Conservation (phyloP, 2,329 filamentous ascomycete genomes). For the Metarhizium humberi region DNA sequence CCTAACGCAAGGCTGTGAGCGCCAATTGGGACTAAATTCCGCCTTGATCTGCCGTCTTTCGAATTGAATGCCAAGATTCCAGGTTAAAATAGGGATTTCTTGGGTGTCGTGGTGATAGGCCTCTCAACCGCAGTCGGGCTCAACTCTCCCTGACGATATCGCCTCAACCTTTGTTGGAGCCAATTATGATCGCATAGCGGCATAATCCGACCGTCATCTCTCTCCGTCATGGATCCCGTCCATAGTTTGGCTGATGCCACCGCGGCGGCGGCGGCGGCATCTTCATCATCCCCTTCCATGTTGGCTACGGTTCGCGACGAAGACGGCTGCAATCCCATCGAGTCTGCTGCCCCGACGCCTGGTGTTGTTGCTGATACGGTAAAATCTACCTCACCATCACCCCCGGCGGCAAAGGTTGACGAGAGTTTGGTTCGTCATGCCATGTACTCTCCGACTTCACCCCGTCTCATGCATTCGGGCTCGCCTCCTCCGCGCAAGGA, state of each 20-base stretch:
- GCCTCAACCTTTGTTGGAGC: not conserved
- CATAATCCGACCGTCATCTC: not conserved
- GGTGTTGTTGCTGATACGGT: constrained; percentile 7
- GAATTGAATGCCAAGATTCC: not conserved
- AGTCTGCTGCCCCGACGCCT: constrained; percentile 3
- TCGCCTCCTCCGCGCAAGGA: constrained; percentile 34
- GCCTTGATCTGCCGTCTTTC: not conserved
- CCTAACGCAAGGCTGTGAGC: not conserved
- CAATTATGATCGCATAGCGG: not conserved
- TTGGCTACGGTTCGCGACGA: constrained; percentile 8
- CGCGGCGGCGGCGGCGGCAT: not conserved
- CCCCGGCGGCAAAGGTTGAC: constrained; percentile 9
- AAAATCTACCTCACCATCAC: constrained; percentile 16
- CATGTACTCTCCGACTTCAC: constrained; percentile 8
- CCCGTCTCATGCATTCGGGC: constrained; percentile 14
- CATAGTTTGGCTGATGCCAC: constrained; percentile 26
- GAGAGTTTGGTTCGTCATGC: constrained; percentile 5
- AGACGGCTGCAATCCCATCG: not conserved
- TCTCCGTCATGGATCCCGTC: constrained; percentile 26
- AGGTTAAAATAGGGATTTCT: not conserved
- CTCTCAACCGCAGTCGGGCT: not conserved
- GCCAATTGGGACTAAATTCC: not conserved
- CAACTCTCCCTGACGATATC: not conserved
- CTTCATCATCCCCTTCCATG: constrained; percentile 3
- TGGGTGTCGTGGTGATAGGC: not conserved